Base-by-base conservation (phyloP, 1,284 basidiomycete genomes). In the Tetrapyrgos nigripes region DNA sequence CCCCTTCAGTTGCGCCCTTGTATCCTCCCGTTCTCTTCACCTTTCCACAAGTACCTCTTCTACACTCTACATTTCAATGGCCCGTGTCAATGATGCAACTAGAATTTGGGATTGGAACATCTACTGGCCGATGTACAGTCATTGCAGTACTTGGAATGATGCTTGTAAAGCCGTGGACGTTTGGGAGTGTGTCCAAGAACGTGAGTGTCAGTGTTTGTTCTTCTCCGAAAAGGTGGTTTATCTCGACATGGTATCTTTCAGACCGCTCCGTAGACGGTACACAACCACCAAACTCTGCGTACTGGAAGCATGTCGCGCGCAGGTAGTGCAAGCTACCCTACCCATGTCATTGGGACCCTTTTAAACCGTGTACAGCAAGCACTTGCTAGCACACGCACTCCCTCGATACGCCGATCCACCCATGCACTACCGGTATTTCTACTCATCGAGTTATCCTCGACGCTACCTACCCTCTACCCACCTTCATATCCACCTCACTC, bases 111-210 rank as follows among this genome's bases (percentile, higher is more conserved):
- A 89, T 67, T 68, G 80, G 65, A 86, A 87, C 68, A 76, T 86
- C 47, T 76, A 84, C 68, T 90, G 87, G 87, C 65, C 79, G 35
- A 62, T 85, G 47, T 80, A 82, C 68, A 82, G 83, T 57, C 88
- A 90, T 67, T 90, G 88, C 68, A 84, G 83, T 53, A 78, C 86
- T 19, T 90, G 87, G 88, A 84, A 89, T 71, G 72, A 82, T 26
- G 81, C 79, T 68, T 78, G 81, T 51, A 81, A 83, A 49, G 82
- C 86, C 33, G 88, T 90, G 44, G 86, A 88, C 59, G 81, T 90
- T 55, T 90, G 87, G 87, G 87, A 90, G 66, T 90, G 88, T 66
- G 76, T 89, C 51, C 73, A 78, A 70, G 79, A 83, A 65, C 88
- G 88, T 89, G 71, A 73, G 88, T 80, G 50, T 27, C 19, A n/a